These are phyloP conservation scores for Dioscorea cayenensis DNA, from an alignment of 116 monocot genomes.

Conservation along the genomic window DNA sequence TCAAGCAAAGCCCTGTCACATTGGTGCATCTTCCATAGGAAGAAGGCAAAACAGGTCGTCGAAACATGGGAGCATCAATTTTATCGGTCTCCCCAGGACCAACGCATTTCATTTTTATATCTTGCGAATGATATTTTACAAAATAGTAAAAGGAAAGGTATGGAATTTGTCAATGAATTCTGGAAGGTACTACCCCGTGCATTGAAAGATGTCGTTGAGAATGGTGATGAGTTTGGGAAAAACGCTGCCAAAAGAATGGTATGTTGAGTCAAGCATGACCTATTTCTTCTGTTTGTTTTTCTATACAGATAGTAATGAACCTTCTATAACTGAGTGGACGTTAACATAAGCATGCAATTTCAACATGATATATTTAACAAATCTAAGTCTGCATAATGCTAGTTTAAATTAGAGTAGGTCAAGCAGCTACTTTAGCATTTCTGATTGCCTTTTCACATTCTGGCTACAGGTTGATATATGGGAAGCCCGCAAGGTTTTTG, in stretches of 20 bases:
- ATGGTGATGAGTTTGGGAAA: constrained; percentile 60
- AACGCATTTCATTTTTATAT: constrained; percentile 61
- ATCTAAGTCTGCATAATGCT: too few relatives aligned
- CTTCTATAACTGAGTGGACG: too few relatives aligned
- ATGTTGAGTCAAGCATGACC: background rate
- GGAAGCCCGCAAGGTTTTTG: constrained; percentile 91
- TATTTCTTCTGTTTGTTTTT: background rate
- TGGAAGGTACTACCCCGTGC: constrained; percentile 73
- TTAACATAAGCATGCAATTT: too few relatives aligned
- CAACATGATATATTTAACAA: too few relatives aligned
- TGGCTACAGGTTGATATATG: constrained; percentile 65
- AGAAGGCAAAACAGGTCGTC: constrained; percentile 76
- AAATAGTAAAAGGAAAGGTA: constrained; percentile 68
- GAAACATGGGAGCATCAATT: constrained; percentile 80
- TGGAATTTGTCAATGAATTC: constrained; percentile 74
- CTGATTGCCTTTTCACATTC: background rate
- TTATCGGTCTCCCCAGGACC: constrained; percentile 43
- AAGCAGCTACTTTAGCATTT: too few relatives aligned
- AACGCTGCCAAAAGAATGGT: constrained; percentile 66
- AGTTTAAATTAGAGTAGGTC: too few relatives aligned
- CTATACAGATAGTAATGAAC: too few relatives aligned
- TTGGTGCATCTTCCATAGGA: constrained; percentile 91
- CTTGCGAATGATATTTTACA: constrained; percentile 92
- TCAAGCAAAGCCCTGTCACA: constrained; percentile 64
- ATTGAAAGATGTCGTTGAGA: constrained; percentile 40